Base-by-base conservation (phyloP, 495 filamentous ascomycete genomes). In the Cetradonia linearis region DNA sequence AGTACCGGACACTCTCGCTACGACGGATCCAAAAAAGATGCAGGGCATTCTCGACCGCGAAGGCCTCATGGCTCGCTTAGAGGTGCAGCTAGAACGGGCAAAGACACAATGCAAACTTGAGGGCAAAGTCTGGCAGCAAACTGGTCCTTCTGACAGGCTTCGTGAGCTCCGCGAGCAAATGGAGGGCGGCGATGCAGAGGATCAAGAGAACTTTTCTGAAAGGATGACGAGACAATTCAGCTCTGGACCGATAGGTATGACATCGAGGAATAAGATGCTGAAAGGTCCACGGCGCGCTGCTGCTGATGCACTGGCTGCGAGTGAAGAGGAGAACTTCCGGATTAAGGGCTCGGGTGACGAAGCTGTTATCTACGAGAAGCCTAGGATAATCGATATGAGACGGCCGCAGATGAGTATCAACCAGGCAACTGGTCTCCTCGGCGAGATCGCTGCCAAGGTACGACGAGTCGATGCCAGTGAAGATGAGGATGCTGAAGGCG, bases 61-160 rank as follows among this genome's bases (percentile, higher is more conserved):
- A 64, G 85, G 77, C 69, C 83, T 98, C 59, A 93, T 98, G 86
- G 85, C 87, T 65, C 83, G 91, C 31, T 79, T 98, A 46, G 92
- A 95, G 70, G 91, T 86, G 73, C 93, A 97, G 70, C 81, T 98
- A 20, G 93, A 97, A 73, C 77, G 94, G 49, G 92, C 95, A 64
- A 98, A 98, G 79, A 97, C 93, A 5, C 91, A 97, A 70, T 95
- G 90, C 73, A 95, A 96, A 76, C 83, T 98, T 20, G 93, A 97
- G 70, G 93, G 93, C 63, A 90, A 88, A 73, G 86, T 91, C 23
- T 95, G 92, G 89, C 86, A 89, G 56, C 88, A 91, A 66, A 74
- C 85, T 67, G 87, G 86, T 31, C 92, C 93, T 33, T 95, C 90
- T 62, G 92, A 98, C 73, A 83, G 90, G 69, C 71, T 98, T 36